Base-by-base conservation (phyloP, 1,284 basidiomycete genomes). In the Neotropicomus parvogracilis region DNA sequence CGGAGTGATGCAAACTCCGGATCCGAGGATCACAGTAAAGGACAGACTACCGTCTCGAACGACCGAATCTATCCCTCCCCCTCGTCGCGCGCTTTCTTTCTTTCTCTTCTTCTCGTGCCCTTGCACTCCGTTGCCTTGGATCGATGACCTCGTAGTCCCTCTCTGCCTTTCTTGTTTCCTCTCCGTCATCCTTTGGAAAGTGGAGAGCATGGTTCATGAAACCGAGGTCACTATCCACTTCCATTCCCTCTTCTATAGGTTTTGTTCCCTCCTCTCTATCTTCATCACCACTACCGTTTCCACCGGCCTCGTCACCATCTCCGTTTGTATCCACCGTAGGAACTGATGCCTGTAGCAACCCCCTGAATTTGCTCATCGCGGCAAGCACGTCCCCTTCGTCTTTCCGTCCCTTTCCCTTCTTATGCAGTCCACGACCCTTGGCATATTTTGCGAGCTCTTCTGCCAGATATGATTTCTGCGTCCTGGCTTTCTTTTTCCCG, bases 131-230 rank as follows among this genome's bases (percentile, higher is more conserved):
- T 47, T 79, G 75, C 53, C 88, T 69, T 0, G 88, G 88, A 63
- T 91, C 88, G 59, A 91, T 91, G 40, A 95, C 91, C 64, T 92
- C 88, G 60, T 94, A 95, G 57, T 95, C 91, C 40, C 89, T 75
- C 66, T 94, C 89, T 0, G 91, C 91, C 64, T 93, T 85, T 49
- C 73, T 67, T 14, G 78, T 80, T 67, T 93, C 85, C 59, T 90
- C 85, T 27, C 75, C 73, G 54, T 86, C 81, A 49, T 85, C 88
- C 64, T 91, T 90, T 16, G 85, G 79, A 67, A 93, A 92, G 55
- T 79, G 78, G 49, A 95, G 71, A 17, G 77, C 69, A 63, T 95
- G 91, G 9, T 70, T 74, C 69, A 94, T 75, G 74, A 93, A 94
- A 8, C 80, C 89, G 8, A 76, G 74, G 64, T 94, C 91, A 52